phyloP scores from a whole-genome alignment of 2,329 filamentous ascomycete species.

The Verticillium klebahnii region DNA sequence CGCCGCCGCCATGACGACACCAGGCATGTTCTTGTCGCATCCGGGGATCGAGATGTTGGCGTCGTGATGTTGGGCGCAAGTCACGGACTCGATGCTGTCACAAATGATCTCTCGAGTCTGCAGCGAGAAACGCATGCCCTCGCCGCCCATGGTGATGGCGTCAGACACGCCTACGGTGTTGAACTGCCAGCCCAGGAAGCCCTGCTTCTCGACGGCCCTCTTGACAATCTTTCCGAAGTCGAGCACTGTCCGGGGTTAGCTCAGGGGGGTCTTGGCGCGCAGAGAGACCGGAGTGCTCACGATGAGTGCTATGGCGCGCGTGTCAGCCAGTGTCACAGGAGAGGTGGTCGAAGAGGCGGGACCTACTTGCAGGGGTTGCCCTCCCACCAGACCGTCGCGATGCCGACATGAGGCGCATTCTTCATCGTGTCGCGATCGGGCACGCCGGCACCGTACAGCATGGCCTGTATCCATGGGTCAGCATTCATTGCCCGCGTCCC shows the following conservation, averaged over 20 bases:
- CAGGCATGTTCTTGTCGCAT: conserved; percentile 98
- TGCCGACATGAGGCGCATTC: conserved; percentile 82
- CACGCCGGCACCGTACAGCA: conserved; percentile 92
- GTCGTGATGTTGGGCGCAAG: conserved; percentile 87
- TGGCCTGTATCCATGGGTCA: conserved; percentile 53
- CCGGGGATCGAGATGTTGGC: conserved; percentile 90
- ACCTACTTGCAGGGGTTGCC: conserved; percentile 92
- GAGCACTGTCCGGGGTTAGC: conserved; percentile 53
- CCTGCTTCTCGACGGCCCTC: conserved; percentile 70
- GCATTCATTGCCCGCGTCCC: background rate
- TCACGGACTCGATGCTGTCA: conserved; percentile 90
- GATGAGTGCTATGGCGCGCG: conserved; percentile 29
- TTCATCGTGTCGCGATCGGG: conserved; percentile 82
- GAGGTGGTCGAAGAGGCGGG: background rate
- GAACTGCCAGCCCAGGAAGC: conserved; percentile 93
- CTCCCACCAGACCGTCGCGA: conserved; percentile 95
- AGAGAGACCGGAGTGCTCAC: conserved; percentile 21
- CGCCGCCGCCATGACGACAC: conserved; percentile 83
- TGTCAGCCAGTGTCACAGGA: background rate
- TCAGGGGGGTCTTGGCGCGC: background rate
- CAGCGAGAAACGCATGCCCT: conserved; percentile 92
- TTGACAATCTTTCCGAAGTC: conserved; percentile 88
- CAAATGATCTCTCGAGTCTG: conserved; percentile 90
- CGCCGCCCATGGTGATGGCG: conserved; percentile 91
- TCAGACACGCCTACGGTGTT: conserved; percentile 87